Evolutionary conservation across 148 eudicot species (phyloP).

Genomic region (Camellia lanceoleosa): DNA sequence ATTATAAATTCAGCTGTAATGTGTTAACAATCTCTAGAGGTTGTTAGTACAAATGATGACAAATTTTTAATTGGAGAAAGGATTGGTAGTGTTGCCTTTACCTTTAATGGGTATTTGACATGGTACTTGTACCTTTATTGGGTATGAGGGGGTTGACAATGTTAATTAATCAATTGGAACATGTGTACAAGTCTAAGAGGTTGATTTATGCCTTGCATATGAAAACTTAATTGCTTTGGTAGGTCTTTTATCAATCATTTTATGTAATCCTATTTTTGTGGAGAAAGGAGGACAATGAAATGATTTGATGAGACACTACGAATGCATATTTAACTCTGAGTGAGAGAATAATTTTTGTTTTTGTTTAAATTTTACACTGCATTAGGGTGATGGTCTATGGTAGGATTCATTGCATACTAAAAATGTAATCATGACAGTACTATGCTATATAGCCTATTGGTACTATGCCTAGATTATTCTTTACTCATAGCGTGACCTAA

Average conservation of each 20-base stretch:
- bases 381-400: neutral
- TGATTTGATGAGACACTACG: neutral
- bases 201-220: neutral
- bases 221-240: neutral
- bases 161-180: neutral
- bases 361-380: neutral
- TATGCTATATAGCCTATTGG: neutral
- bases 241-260: neutral
- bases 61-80: neutral
- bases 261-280: neutral
- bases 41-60: neutral
- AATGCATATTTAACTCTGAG: neutral
- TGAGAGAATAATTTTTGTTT: neutral
- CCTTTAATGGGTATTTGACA: neutral
- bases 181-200: constrained; percentile 28
- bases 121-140: neutral
- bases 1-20: neutral
- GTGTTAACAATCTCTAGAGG: neutral
- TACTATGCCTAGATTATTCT: neutral
- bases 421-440: neutral
- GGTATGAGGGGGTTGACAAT: neutral
- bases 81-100: neutral
- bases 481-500: neutral
- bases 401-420: neutral
- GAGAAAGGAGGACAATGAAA: neutral